phyloP scores from a whole-genome alignment of 305 asterid species.

The Fraxinus greggii region DNA sequence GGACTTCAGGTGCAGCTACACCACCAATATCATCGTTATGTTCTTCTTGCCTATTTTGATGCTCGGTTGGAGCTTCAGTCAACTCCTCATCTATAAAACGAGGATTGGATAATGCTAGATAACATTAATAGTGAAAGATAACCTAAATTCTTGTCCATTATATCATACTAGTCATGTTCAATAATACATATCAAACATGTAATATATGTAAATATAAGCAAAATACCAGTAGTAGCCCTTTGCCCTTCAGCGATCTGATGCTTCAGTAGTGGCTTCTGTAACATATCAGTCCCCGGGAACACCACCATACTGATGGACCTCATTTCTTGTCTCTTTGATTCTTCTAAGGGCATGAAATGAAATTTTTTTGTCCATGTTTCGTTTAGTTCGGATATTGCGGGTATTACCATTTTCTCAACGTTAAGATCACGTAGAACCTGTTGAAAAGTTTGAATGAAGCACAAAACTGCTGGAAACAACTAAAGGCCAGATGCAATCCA shows the following conservation, averaged over 20 bases:
- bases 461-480: background rate
- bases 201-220: background rate
- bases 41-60: constrained; percentile 18
- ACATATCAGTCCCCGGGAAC: constrained; percentile 80
- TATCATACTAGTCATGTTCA: background rate
- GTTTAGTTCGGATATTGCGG: constrained; percentile 78
- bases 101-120: background rate
- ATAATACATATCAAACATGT: background rate
- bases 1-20: constrained; percentile 21
- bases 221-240: constrained; percentile 49
- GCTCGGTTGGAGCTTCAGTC: constrained; percentile 9
- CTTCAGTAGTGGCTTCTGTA: constrained; percentile 58
- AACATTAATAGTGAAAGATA: background rate
- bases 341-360: constrained; percentile 72
- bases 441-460: constrained; percentile 13
- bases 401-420: constrained; percentile 75
- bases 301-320: constrained; percentile 75
- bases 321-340: constrained; percentile 61
- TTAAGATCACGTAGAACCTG: constrained; percentile 78
- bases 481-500: background rate
- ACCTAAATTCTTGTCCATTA: background rate
- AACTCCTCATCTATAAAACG: constrained; percentile 8
- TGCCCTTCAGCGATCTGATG: constrained; percentile 21
- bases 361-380: constrained; percentile 89
- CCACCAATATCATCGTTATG: constrained; percentile 16